These are phyloP conservation scores for Eutypella sp. DNA, from an alignment of 2,329 filamentous ascomycete species.

Conservation along the genomic window DNA sequence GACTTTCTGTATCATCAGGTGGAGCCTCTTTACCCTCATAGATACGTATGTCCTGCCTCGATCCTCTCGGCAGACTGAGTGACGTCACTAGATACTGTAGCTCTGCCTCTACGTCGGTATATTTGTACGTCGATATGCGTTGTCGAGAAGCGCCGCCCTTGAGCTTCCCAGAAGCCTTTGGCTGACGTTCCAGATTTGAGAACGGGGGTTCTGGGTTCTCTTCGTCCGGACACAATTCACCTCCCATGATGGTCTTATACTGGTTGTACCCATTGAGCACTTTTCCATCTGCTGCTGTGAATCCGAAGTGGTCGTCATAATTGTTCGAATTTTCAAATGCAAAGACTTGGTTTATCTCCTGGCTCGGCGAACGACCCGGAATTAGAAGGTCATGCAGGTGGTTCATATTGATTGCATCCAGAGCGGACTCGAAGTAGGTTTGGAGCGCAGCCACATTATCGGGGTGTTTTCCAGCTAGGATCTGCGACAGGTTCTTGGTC, in stretches of 20 bases:
- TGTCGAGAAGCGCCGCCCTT: background rate
- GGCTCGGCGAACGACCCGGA: background rate
- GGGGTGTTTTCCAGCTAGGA: too few relatives aligned
- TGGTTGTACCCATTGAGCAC: background rate
- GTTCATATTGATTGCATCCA: too few relatives aligned
- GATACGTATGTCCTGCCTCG: background rate
- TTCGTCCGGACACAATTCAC: background rate
- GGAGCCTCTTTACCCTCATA: too few relatives aligned
- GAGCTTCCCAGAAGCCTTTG: background rate
- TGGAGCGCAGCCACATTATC: background rate
- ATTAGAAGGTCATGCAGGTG: background rate
- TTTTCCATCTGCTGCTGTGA: too few relatives aligned
- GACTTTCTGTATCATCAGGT: background rate
- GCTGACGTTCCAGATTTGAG: background rate
- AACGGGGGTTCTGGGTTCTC: background rate
- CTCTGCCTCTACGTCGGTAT: too few relatives aligned
- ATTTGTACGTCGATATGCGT: background rate
- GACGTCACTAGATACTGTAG: too few relatives aligned
- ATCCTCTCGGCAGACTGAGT: background rate
- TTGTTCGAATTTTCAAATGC: background rate
- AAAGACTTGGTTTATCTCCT: background rate
- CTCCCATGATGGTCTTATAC: background rate
- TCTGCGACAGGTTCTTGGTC: too few relatives aligned
- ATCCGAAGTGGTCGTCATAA: background rate
- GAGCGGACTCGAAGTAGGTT: too few relatives aligned